Evolutionary conservation across 192 early-diverging fungal species (phyloP).

Genomic region (Coemansia aciculifera): DNA sequence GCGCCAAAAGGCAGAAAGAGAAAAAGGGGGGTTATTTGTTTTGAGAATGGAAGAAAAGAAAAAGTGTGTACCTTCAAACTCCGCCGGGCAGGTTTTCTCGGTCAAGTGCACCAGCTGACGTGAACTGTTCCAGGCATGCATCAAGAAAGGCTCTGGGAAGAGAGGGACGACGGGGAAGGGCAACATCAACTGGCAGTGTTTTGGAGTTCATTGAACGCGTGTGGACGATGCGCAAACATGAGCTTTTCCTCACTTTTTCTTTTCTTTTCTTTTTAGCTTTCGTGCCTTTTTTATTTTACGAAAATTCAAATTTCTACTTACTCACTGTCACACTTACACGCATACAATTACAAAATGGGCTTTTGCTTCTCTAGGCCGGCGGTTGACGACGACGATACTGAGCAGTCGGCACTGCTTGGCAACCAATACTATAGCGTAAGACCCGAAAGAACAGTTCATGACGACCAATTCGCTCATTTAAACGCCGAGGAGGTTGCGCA

Average conservation of each 20-base stretch:
- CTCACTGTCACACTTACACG: neutral
- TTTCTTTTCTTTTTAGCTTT: neutral
- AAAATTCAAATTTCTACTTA: neutral
- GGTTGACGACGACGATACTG: conserved; percentile 37
- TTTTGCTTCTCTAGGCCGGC: conserved; percentile 41
- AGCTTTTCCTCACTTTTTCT: neutral
- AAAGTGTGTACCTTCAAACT: neutral
- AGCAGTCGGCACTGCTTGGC: conserved; percentile 39
- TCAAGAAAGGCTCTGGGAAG: neutral
- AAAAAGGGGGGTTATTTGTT: neutral
- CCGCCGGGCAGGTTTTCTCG: neutral
- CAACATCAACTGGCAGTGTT: neutral
- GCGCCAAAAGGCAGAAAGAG: conserved; percentile 4
- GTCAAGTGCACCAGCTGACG: neutral
- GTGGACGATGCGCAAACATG: neutral
- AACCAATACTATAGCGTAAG: neutral
- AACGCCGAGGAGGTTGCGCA: conserved; percentile 32
- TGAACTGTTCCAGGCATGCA: neutral
- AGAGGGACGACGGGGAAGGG: neutral
- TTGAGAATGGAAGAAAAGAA: neutral
- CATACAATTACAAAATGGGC: conserved; percentile 25
- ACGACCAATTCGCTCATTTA: conserved; percentile 48
- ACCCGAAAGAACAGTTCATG: conserved; percentile 12
- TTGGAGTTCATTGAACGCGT: neutral
- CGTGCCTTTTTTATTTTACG: neutral